Evolutionary conservation across 1,284 basidiomycete species (phyloP).

Genomic region (Puccinia brachypodii): DNA sequence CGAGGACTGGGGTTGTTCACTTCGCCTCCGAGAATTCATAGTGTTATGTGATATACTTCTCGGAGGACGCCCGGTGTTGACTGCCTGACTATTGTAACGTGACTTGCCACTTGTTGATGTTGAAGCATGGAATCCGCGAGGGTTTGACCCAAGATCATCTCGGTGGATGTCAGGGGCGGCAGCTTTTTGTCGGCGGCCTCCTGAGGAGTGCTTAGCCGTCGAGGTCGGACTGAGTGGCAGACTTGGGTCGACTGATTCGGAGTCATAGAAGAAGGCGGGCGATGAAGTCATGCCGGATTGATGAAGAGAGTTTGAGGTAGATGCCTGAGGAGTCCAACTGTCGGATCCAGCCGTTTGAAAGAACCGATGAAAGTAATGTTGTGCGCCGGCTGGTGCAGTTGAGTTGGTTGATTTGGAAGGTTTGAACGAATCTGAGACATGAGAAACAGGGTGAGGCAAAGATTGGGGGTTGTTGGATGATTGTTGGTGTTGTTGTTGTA

Average conservation of each 20-base stretch:
- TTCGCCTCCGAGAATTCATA: slow-evolving; percentile 29
- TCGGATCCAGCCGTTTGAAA: slow-evolving; percentile 38
- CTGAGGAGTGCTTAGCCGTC: slow-evolving; percentile 31
- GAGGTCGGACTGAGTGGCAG: slow-evolving; percentile 33
- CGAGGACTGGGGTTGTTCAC: slow-evolving; percentile 39
- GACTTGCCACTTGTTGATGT: background rate
- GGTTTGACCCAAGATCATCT: slow-evolving; percentile 1
- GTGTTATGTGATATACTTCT: slow-evolving; percentile 32
- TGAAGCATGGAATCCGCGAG: slow-evolving; percentile 1
- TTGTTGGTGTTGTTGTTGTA: background rate
- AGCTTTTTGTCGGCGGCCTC: background rate
- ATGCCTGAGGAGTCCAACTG: slow-evolving; percentile 21
- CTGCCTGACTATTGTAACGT: slow-evolving; percentile 10
- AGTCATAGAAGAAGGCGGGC: slow-evolving; percentile 18
- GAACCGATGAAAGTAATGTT: slow-evolving; percentile 46
- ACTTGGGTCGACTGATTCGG: slow-evolving; percentile 13
- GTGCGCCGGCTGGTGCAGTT: slow-evolving; percentile 6
- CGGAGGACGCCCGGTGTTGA: background rate
- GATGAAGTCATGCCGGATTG: background rate
- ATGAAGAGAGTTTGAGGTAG: slow-evolving; percentile 24
- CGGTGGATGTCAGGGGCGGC: background rate
- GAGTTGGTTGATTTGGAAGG: slow-evolving; percentile 15
- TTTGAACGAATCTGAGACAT: slow-evolving; percentile 26
- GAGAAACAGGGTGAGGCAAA: slow-evolving; percentile 15
- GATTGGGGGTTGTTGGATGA: slow-evolving; percentile 8